Conservation (phyloP, 1,139 yeast species). For the Saccharomycopsis crataegensis region DNA sequence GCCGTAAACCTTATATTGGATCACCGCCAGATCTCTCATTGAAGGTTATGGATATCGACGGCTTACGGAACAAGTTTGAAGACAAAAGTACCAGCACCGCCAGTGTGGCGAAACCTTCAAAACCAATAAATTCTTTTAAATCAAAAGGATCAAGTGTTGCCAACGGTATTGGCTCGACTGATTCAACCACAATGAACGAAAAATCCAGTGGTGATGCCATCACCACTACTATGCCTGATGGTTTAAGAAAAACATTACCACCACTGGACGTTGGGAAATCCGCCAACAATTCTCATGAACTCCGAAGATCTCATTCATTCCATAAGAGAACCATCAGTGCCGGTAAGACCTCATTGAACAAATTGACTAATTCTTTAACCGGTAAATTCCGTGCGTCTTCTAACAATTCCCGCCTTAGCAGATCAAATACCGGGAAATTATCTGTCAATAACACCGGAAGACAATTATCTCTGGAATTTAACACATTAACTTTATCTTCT, state of each 20-base stretch:
- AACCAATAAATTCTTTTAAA: not conserved
- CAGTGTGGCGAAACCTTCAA: not conserved
- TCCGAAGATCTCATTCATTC: conserved; percentile 10
- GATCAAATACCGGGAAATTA: not conserved
- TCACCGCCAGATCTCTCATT: conserved; percentile 8
- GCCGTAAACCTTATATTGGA: not conserved
- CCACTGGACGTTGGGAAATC: not conserved
- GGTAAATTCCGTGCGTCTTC: conserved; percentile 17
- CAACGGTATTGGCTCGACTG: not conserved
- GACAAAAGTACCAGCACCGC: not conserved
- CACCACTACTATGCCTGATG: not conserved
- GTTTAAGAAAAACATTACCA: not conserved
- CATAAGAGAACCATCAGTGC: conserved; percentile 18
- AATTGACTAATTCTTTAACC: conserved; percentile 16
- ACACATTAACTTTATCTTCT: conserved; percentile 11
- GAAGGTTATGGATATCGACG: conserved; percentile 18
- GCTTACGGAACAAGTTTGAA: conserved; percentile 7
- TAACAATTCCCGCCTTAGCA: not conserved
- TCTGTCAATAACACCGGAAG: not conserved
- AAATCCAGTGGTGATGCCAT: not conserved
- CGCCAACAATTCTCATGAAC: not conserved
- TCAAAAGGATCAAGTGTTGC: not conserved
- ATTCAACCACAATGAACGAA: not conserved
- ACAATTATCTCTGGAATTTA: conserved; percentile 14
- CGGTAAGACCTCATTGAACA: conserved; percentile 14